Base-by-base conservation (phyloP, 768 basidiomycete species). In the Amanita pallidorosea region DNA sequence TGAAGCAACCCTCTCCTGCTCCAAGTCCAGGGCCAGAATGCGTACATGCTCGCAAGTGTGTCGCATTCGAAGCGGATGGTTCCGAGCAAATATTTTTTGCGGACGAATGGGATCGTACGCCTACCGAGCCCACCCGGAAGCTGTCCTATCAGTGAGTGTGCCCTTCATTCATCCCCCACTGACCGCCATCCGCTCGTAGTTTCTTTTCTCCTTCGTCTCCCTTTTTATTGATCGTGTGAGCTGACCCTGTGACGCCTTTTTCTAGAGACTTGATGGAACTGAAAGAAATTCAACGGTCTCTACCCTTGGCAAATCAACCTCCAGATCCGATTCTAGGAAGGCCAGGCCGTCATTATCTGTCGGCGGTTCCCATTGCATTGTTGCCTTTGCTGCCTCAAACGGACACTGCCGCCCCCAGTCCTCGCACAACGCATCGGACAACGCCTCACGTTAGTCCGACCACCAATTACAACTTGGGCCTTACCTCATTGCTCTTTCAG, bases 31-130 rank as follows among this genome's bases (percentile, higher is more conserved):
- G 51, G 23, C 57, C 34, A 25, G 55, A 55, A 11, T 40, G 47
- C 25, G 1, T 20, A 15, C 48, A 50, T 25, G 33, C 33, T 7
- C 62, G 72, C 54, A 85, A 86, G 65, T 74, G 72, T 29, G 86
- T 88, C 27, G 75, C 74, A 7, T 88, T 86, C 56, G 74, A 77
- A 41, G 68, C 67, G 3, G 67, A 74, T 2, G 74, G 72, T 48
- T 65, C 68, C 11, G 79, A 83, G 53, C 72, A 85, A 60, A 68
- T 88, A 8, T 74, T 75, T 59, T 63, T 72, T 27, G 86, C 83
- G 3, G 86, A 88, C 61, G 83, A 85, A 51, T 88, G 86, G 86
- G 86, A 88, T 62, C 73, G 86, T 13, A 85, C 83, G 1, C 85
- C 86, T 2, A 72, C 74, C 2, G 80, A 84, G 36, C 79, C 83